Conservation (phyloP, 768 basidiomycete species). For the Suillus plorans region DNA sequence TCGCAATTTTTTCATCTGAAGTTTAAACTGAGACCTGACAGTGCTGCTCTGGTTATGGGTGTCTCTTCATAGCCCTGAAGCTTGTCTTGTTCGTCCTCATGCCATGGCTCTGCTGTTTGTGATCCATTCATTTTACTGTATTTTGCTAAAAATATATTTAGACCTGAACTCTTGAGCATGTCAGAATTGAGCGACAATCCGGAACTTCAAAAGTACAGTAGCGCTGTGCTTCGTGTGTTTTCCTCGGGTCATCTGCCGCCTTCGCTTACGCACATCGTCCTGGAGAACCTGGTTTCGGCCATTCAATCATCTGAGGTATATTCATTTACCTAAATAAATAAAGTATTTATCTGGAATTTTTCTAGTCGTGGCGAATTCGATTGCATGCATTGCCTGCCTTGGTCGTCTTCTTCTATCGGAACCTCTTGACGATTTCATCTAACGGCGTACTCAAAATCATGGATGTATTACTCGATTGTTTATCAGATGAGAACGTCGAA, state of each 20-base stretch:
- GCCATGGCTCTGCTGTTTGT: conserved; percentile 75
- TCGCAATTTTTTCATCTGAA: conserved; percentile 3
- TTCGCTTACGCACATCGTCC: conserved; percentile 60
- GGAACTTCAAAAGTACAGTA: conserved; percentile 80
- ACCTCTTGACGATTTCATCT: conserved; percentile 74
- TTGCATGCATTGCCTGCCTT: conserved; percentile 85
- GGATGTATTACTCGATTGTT: conserved; percentile 80
- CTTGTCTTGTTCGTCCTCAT: conserved; percentile 76
- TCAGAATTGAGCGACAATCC: conserved; percentile 85
- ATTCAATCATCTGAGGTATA: conserved; percentile 78
- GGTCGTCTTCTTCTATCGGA: conserved; percentile 89
- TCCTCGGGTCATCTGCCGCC: conserved; percentile 77
- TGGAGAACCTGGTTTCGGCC: conserved; percentile 62
- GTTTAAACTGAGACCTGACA: conserved; percentile 31
- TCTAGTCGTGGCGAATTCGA: conserved; percentile 87
- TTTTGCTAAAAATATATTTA: conserved; percentile 28
- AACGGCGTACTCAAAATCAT: conserved; percentile 67
- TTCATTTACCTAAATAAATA: conserved; percentile 4
- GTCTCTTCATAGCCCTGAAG: conserved; percentile 72
- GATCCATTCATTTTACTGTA: background rate
- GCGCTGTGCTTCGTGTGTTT: conserved; percentile 77
- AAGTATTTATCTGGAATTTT: conserved; percentile 12
- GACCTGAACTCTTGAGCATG: conserved; percentile 88
- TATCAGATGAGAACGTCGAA: conserved; percentile 89
- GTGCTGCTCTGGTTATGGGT: conserved; percentile 82